phyloP scores from a whole-genome alignment of 805 yeast species.

The Lipomyces anomalus region DNA sequence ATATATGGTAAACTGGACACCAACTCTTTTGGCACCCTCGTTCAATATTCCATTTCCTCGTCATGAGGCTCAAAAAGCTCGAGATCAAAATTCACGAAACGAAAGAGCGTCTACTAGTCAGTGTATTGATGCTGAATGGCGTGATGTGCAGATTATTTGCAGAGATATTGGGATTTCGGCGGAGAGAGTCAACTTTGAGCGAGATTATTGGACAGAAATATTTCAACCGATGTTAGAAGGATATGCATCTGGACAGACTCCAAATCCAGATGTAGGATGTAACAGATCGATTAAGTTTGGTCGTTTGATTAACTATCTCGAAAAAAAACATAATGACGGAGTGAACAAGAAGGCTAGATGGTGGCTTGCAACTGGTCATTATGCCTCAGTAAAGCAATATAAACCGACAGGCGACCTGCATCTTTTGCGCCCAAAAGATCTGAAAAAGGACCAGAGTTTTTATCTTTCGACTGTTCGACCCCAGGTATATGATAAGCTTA shows the following conservation, averaged over 20 bases:
- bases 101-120: slow-evolving; percentile 8
- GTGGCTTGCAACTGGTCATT: slow-evolving; percentile 80
- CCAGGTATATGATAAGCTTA: slow-evolving; percentile 41
- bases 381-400: slow-evolving; percentile 35
- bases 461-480: slow-evolving; percentile 67
- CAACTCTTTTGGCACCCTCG: slow-evolving; percentile 17
- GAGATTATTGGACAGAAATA: slow-evolving; percentile 88
- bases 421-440: slow-evolving; percentile 53
- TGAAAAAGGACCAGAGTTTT: slow-evolving; percentile 81
- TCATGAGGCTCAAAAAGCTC: slow-evolving; percentile 4
- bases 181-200: slow-evolving; percentile 75
- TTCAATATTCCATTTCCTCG: slow-evolving; percentile 5
- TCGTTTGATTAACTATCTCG: slow-evolving; percentile 52
- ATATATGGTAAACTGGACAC: slow-evolving; percentile 88
- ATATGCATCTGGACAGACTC: slow-evolving; percentile 72
- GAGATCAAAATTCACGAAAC: slow-evolving; percentile 1
- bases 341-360: slow-evolving; percentile 38
- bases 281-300: slow-evolving; percentile 87
- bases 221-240: slow-evolving; percentile 83
- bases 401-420: slow-evolving; percentile 36
- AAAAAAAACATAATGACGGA: slow-evolving; percentile 30
- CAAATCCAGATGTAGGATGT: slow-evolving; percentile 92
- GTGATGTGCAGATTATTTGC: slow-evolving; percentile 66
- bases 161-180: slow-evolving; percentile 57
- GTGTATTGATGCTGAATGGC: slow-evolving; percentile 77